These are phyloP conservation scores for Aspergillus sclerotioniger DNA, from an alignment of 495 filamentous ascomycete species.

Conservation along the genomic window DNA sequence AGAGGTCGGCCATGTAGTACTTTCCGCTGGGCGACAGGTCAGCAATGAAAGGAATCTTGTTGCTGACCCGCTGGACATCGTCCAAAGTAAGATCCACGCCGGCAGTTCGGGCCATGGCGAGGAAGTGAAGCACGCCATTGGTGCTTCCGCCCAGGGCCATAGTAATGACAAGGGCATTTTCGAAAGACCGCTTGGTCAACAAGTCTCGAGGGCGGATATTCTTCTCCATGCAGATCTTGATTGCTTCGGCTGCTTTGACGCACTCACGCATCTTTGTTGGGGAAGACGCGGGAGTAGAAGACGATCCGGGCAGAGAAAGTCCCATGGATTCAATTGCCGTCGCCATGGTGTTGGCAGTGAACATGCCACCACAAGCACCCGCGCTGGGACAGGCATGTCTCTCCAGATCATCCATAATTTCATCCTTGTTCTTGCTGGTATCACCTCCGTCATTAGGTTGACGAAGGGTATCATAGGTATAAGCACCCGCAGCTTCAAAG, in stretches of 20 bases:
- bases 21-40: slow-evolving; percentile 85
- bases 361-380: slow-evolving; percentile 96
- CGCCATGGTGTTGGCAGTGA: slow-evolving; percentile 97
- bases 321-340: slow-evolving; percentile 97
- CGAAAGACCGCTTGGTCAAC: slow-evolving; percentile 80
- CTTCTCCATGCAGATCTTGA: slow-evolving; percentile 80
- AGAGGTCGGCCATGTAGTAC: slow-evolving; percentile 94
- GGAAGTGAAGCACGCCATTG: slow-evolving; percentile 89
- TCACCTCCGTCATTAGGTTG: slow-evolving; percentile 58
- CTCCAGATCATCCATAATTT: slow-evolving; percentile 86
- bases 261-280: slow-evolving; percentile 94
- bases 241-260: slow-evolving; percentile 79
- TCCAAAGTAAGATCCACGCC: slow-evolving; percentile 80
- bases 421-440: slow-evolving; percentile 61
- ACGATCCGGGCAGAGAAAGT: slow-evolving; percentile 83
- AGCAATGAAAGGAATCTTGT: slow-evolving; percentile 92
- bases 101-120: slow-evolving; percentile 92
- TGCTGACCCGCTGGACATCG: slow-evolving; percentile 81
- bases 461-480: slow-evolving; percentile 66
- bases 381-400: slow-evolving; percentile 82
- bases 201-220: slow-evolving; percentile 84
- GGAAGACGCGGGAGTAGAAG: slow-evolving; percentile 80
- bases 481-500: slow-evolving; percentile 90
- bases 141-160: slow-evolving; percentile 90
- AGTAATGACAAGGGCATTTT: slow-evolving; percentile 84